Percentiles rank a stretch among this genome's conserved stretches.
Conservation (phyloP, 495 filamentous ascomycete genomes). For the Lophiotrema nucula region DNA sequence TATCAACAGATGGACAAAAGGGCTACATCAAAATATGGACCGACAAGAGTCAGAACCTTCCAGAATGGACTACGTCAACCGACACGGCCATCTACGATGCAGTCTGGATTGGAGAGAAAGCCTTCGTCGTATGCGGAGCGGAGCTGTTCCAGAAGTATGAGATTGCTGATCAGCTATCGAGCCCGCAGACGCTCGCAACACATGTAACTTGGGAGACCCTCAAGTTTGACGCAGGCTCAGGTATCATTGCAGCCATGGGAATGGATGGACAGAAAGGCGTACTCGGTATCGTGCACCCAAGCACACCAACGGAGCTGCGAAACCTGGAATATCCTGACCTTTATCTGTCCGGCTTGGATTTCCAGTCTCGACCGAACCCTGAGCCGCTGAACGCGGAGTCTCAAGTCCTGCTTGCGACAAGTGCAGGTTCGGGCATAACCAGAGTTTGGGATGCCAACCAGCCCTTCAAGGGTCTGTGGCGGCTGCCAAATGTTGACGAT, state of each 20-base stretch:
- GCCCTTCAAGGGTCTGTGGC: slow-evolving; percentile 21
- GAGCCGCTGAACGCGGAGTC: not conserved
- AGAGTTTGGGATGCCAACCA: slow-evolving; percentile 26
- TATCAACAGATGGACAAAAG: slow-evolving; percentile 26
- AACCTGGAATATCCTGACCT: slow-evolving; percentile 20
- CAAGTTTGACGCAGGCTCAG: slow-evolving; percentile 26
- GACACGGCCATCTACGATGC: slow-evolving; percentile 34
- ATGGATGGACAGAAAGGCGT: slow-evolving; percentile 12
- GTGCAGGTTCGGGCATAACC: slow-evolving; percentile 7
- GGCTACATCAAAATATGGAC: slow-evolving; percentile 26
- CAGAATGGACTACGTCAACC: slow-evolving; percentile 21
- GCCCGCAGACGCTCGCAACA: slow-evolving; percentile 5
- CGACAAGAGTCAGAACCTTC: slow-evolving; percentile 9
- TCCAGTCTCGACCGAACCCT: slow-evolving; percentile 4
- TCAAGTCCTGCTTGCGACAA: slow-evolving; percentile 20
- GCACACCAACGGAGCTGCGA: slow-evolving; percentile 14
- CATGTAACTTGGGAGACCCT: slow-evolving; percentile 30
- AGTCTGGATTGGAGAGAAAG: slow-evolving; percentile 30
- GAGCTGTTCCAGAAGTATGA: slow-evolving; percentile 28
- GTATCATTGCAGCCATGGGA: slow-evolving; percentile 29
- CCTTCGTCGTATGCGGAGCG: slow-evolving; percentile 35
- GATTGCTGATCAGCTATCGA: not conserved
- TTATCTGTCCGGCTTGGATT: slow-evolving; percentile 20
- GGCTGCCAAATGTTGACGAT: slow-evolving; percentile 7
- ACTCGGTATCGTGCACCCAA: slow-evolving; percentile 25